Evolutionary conservation across 2,329 filamentous ascomycete genomes (phyloP), one percentile per base, ranked within the genome.

Genomic region (Fusarium fracticaudum): DNA sequence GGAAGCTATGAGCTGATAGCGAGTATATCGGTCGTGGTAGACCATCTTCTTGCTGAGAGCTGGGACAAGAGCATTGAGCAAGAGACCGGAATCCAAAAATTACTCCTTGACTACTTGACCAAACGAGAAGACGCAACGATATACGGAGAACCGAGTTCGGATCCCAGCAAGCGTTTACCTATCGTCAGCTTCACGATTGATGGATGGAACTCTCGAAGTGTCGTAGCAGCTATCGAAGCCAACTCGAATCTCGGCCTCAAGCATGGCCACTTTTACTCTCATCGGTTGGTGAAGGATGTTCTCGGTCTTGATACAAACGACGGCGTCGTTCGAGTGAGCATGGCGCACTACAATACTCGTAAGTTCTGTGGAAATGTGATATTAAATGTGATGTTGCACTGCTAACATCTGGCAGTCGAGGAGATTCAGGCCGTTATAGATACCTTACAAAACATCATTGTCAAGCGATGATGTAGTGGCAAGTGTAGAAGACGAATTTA

Each of bases 311-410:
- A 84, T 1, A 84, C 87, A 14, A 87, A 63, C 4, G 79, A 93
- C 73, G 92, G 91, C 0, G 88, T 94, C 14, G 86, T 92, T 9
- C 86, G 92, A 71, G 90, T 93, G n/a, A 93, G 91, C 76, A 86
- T 93, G 85, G 87, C 92, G 62, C 92, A 94, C 81, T 94, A 94
- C 78, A 94, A 94, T 76, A 93, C 91, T 6, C 78, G 88, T 90
- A 78, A 85, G 88, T 86, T 6, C 17, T 3, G 2, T 1, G 3
- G 20, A 12, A 7, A 31, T 17, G 4, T 11, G 9, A 4, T 13
- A 1, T 2, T 26, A 12, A 7, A 31, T 17, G 4, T 11, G 9
- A 4, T 13, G 1, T 2, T 26, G 5, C 12, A 12, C n/a, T 48
- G 1, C 65, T 69, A 12, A 69, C 9, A 5, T 0, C 35, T 10